Percentiles rank a stretch among this genome's conserved stretches.
phyloP scores from a whole-genome alignment of 306 rosid species.

The Quercus gilva region DNA sequence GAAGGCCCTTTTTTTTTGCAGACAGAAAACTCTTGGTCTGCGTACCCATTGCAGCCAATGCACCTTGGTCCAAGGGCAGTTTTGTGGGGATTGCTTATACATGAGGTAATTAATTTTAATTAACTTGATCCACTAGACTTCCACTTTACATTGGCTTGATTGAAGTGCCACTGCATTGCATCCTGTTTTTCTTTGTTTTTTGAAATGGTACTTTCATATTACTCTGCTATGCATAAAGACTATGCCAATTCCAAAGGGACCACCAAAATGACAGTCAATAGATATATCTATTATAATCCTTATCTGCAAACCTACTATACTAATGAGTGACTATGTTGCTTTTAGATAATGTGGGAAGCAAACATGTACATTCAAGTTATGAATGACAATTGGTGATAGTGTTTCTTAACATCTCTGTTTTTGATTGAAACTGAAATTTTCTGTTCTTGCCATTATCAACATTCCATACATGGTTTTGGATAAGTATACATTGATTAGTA shows the following conservation, averaged over 20 bases:
- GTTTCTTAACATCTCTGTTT: not conserved
- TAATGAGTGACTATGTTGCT: not conserved
- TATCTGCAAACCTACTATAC: not conserved
- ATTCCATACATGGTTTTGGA: too few species aligned
- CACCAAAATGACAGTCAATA: not conserved
- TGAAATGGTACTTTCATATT: not conserved
- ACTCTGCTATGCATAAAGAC: not conserved
- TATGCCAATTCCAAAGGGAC: not conserved
- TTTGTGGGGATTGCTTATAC: slow-evolving; percentile 92
- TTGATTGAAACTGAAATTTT: not conserved
- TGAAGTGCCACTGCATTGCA: not conserved
- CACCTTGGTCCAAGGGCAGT: slow-evolving; percentile 52
- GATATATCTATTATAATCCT: too few species aligned
- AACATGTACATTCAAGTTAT: not conserved
- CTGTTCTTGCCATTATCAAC: not conserved
- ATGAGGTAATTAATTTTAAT: slow-evolving; percentile 55
- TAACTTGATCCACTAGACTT: slow-evolving; percentile 10
- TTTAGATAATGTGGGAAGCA: not conserved
- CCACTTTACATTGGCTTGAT: not conserved
- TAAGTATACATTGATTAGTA: too few species aligned
- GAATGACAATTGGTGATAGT: not conserved
- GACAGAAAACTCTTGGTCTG: slow-evolving; percentile 60
- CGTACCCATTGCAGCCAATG: slow-evolving; percentile 60
- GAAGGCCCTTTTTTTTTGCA: slow-evolving; percentile 24
- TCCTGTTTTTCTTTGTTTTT: not conserved